phyloP scores from a whole-genome alignment of 108 stramenopile species.

The Hondaea fermentalgiana region DNA sequence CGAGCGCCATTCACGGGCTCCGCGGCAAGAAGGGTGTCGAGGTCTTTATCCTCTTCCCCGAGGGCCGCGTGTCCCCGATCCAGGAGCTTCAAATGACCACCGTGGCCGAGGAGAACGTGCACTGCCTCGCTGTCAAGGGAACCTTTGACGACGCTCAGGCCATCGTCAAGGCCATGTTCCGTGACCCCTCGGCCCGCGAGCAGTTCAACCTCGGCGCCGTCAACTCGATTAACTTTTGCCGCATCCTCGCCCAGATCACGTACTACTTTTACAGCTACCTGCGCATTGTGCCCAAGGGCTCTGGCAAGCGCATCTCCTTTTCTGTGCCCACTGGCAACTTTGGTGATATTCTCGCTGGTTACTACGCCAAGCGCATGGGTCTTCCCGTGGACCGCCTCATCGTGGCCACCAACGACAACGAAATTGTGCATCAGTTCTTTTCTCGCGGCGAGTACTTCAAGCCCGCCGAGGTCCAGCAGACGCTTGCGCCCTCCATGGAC shows the following conservation, averaged over 20 bases:
- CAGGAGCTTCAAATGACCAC: conserved; percentile 99
- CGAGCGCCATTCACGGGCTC: conserved; percentile 91
- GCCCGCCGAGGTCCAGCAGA: conserved; percentile 60
- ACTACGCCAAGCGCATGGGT: conserved; percentile 96
- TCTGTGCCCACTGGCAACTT: conserved; percentile 98
- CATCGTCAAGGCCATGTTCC: conserved; percentile 91
- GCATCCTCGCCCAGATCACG: conserved; percentile 94
- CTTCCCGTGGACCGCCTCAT: conserved; percentile 81
- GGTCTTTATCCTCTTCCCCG: conserved; percentile 92
- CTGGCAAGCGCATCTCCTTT: conserved; percentile 57
- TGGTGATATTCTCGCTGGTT: conserved; percentile 94
- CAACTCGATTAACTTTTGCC: conserved; percentile 97
- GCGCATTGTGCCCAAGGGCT: conserved; percentile 64
- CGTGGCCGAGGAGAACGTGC: conserved; percentile 80
- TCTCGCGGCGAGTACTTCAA: conserved; percentile 82
- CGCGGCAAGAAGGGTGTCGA: conserved; percentile 91
- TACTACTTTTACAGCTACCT: conserved; percentile 97
- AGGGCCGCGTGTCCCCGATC: conserved; percentile 82
- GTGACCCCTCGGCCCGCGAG: conserved; percentile 73
- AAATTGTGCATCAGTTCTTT: conserved; percentile 96
- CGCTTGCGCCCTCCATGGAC: conserved; percentile 92
- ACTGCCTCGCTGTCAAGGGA: conserved; percentile 83
- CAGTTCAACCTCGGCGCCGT: conserved; percentile 81
- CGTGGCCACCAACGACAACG: conserved; percentile 96
- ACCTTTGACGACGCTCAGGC: conserved; percentile 95